Evolutionary conservation across 148 eudicot species (phyloP), one percentile per base, ranked within the genome.

Genomic region (Spergularia bocconei): DNA sequence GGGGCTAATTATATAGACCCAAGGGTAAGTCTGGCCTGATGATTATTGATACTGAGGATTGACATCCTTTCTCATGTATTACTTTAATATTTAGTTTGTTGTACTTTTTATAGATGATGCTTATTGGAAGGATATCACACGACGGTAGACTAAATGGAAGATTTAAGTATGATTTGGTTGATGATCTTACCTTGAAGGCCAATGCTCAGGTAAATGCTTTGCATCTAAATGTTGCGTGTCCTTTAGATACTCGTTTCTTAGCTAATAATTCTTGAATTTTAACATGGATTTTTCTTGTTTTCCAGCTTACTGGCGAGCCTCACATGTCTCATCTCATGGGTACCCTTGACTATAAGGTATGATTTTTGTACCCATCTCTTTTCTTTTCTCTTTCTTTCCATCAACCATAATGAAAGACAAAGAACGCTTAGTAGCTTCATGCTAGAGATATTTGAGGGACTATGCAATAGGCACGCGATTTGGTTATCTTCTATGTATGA

Each of bases 1-100:
- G 98, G 98, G 68, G 98, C 97, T 12, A 94, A 95, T 78, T 92
- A 82, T 79, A 59, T 95, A 50, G 98, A 95, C 77, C 97, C 98
- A 79, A 80, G 82, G 91, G 98, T 95, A 71, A 13, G 69, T 15
- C n/a, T 69, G 8, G 39, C 33, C 15, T 14, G 59, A 50, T 21
- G 44, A 63, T 54, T 3, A 16, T 58, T 58, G 48, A 20, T 71
- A 12, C 52, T 52, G 68, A 60, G 53, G 57, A 48, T 58, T 29
- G 29, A 21, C 73, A 23, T 57, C 52, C 48, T 77, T 38, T 68
- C 61, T 76, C 70, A 21, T 14, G 38, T 41, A 23, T 39, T 54
- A 72, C 54, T 11, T 44, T 23, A 33, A 60, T 70, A 33, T 48
- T 41, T 13, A 11, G 57, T 56, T 76, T 60, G 23, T 60, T 58